These are phyloP conservation scores for Pichia nakasei DNA, from an alignment of 805 yeast genomes.

Conservation along the genomic window DNA sequence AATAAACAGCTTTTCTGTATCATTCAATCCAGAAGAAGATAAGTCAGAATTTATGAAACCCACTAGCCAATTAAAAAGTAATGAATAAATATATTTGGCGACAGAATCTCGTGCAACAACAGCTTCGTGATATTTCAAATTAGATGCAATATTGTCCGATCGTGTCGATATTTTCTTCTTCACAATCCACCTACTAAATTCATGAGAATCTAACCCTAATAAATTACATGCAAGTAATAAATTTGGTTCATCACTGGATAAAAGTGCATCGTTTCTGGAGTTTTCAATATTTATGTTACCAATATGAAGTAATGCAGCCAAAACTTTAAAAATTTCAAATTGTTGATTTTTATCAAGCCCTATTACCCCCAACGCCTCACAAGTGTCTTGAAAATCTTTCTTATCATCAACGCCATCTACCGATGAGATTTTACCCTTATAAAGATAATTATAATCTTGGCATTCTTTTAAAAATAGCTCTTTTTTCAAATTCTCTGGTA, in stretches of 20 bases:
- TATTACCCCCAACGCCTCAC: slow-evolving; percentile 66
- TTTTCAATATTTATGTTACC: slow-evolving; percentile 87
- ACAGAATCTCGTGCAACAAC: slow-evolving; percentile 90
- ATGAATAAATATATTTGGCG: slow-evolving; percentile 85
- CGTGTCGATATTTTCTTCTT: slow-evolving; percentile 88
- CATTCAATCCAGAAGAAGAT: slow-evolving; percentile 59
- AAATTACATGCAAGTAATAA: slow-evolving; percentile 73
- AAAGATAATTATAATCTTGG: slow-evolving; percentile 67
- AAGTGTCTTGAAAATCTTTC: slow-evolving; percentile 65
- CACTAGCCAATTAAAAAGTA: slow-evolving; percentile 92
- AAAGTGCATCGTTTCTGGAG: slow-evolving; percentile 71
- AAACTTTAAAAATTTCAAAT: slow-evolving; percentile 58
- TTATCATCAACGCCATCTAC: slow-evolving; percentile 78
- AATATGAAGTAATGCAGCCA: slow-evolving; percentile 83
- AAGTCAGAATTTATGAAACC: slow-evolving; percentile 72
- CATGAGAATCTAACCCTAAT: slow-evolving; percentile 64
- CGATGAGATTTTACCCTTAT: slow-evolving; percentile 68
- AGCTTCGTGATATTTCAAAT: slow-evolving; percentile 75
- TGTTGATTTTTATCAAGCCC: slow-evolving; percentile 60
- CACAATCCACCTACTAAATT: slow-evolving; percentile 82
- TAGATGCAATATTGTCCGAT: slow-evolving; percentile 82
- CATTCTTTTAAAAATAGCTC: slow-evolving; percentile 54
- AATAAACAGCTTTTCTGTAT: slow-evolving; percentile 60
- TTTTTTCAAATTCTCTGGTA: slow-evolving; percentile 45
- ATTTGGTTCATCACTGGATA: slow-evolving; percentile 78